Percentiles rank a stretch among this genome's conserved stretches.
Conservation (phyloP, 768 basidiomycete species). For the Naematelia aurantialba region DNA sequence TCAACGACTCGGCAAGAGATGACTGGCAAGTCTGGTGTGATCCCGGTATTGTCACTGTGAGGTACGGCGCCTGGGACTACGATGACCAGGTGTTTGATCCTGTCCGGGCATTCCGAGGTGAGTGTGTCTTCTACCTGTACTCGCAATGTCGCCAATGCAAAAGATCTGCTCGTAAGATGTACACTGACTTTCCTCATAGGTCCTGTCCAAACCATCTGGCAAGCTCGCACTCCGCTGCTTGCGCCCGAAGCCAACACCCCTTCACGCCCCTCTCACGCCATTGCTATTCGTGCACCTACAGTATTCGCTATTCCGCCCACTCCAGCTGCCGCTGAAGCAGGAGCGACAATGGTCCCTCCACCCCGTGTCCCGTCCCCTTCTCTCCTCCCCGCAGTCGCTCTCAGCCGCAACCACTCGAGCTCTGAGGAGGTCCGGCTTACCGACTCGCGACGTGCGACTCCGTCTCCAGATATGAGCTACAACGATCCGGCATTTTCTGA, state of each 20-base stretch:
- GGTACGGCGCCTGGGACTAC: slow-evolving; percentile 50
- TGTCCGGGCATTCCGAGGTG: slow-evolving; percentile 35
- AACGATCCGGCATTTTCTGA: background rate
- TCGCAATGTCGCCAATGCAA: background rate
- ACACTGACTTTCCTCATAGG: slow-evolving; percentile 24
- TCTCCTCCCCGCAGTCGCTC: slow-evolving; percentile 10
- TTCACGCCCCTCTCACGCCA: slow-evolving; percentile 35
- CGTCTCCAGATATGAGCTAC: slow-evolving; percentile 2
- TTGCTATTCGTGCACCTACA: slow-evolving; percentile 46
- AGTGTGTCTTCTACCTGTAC: slow-evolving; percentile 23
- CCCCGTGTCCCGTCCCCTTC: slow-evolving; percentile 9
- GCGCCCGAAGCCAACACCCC: slow-evolving; percentile 20
- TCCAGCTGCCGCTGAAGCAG: slow-evolving; percentile 18
- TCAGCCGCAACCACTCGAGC: background rate
- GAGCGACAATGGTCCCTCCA: background rate
- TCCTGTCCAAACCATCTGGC: slow-evolving; percentile 45
- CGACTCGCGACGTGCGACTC: too few relatives aligned
- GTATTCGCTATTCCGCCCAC: slow-evolving; percentile 45
- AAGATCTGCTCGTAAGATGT: background rate
- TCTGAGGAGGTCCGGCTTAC: too few relatives aligned
- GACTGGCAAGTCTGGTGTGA: slow-evolving; percentile 52
- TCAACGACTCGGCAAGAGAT: slow-evolving; percentile 18
- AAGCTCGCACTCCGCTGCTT: slow-evolving; percentile 28
- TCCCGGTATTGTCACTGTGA: slow-evolving; percentile 47
- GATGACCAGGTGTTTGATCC: slow-evolving; percentile 47